These are phyloP conservation scores for Lathyrus oleraceus DNA, from an alignment of 306 rosid species.

Conservation along the genomic window DNA sequence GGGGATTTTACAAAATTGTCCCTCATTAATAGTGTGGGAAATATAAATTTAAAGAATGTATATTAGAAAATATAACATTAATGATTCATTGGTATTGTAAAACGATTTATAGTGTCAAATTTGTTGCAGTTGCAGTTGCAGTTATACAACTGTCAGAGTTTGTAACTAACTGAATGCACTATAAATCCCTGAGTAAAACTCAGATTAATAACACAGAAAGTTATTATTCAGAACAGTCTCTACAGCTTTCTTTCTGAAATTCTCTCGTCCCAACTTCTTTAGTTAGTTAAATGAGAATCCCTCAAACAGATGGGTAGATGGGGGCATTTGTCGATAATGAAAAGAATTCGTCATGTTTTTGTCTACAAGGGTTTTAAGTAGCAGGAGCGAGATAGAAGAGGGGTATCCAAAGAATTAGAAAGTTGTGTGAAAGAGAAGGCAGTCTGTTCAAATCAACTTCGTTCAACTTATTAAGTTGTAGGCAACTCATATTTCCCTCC, in stretches of 20 bases:
- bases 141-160: neutral
- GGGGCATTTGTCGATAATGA: neutral
- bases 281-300: constrained; percentile 7
- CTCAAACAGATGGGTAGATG: neutral
- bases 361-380: neutral
- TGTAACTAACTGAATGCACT: neutral
- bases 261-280: neutral
- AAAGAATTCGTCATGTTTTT: too few relatives aligned
- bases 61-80: too few relatives aligned
- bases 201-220: neutral
- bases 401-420: neutral
- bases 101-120: neutral
- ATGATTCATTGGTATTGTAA: neutral
- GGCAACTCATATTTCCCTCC: neutral
- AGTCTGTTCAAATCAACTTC: constrained; percentile 8
- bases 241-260: neutral
- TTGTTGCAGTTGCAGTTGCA: neutral
- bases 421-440: neutral
- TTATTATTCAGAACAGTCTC: neutral
- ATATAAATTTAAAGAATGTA: too few relatives aligned
- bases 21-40: too few relatives aligned
- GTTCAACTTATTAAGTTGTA: constrained; percentile 7
- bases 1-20: too few relatives aligned
- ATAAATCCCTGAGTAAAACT: neutral
- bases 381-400: neutral